Percentiles rank a stretch among this genome's conserved stretches.
Conservation (phyloP, 441 rosid genomes). For the Gossypium schwendimanii region DNA sequence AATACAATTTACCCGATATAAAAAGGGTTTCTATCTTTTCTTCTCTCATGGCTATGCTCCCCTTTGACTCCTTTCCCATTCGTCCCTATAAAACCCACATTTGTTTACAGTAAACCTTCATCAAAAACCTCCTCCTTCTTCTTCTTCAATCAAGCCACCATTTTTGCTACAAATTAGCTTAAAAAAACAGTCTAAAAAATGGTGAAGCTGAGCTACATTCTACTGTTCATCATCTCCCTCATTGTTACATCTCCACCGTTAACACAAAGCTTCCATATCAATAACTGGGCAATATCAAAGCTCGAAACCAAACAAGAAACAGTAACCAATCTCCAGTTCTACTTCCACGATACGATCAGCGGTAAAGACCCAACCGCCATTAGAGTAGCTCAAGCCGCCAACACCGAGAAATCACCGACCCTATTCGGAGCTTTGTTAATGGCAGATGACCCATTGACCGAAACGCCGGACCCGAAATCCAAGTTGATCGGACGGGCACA, state of each 20-base stretch:
- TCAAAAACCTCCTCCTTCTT: too few species aligned
- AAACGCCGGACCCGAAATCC: conserved; percentile 49
- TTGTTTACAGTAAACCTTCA: too few species aligned
- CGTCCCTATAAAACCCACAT: not conserved
- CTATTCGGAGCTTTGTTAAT: not conserved
- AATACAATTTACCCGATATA: too few species aligned
- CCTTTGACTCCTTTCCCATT: conserved; percentile 3
- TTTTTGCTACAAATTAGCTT: too few species aligned
- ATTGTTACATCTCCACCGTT: conserved; percentile 20
- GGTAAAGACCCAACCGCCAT: conserved; percentile 18
- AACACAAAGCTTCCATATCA: conserved; percentile 22
- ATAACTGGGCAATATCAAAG: conserved; percentile 30
- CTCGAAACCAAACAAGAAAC: conserved; percentile 25
- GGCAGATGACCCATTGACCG: conserved; percentile 58
- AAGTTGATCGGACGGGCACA: conserved; percentile 62
- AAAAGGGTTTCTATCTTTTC: not conserved
- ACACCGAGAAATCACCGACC: not conserved
- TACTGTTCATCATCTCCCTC: conserved; percentile 21
- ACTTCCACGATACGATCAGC: conserved; percentile 60
- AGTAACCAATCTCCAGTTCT: conserved; percentile 56
- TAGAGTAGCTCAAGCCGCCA: not conserved
- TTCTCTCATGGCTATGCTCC: conserved; percentile 7
- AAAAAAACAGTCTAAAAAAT: conserved; percentile 9
- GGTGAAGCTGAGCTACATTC: conserved; percentile 22
- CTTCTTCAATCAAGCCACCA: too few species aligned